A percentile compares a stretch with the other conserved stretches of the same genome.
Conservation (phyloP, 2,329 filamentous ascomycete species). For the Orbilia ellipsospora region DNA sequence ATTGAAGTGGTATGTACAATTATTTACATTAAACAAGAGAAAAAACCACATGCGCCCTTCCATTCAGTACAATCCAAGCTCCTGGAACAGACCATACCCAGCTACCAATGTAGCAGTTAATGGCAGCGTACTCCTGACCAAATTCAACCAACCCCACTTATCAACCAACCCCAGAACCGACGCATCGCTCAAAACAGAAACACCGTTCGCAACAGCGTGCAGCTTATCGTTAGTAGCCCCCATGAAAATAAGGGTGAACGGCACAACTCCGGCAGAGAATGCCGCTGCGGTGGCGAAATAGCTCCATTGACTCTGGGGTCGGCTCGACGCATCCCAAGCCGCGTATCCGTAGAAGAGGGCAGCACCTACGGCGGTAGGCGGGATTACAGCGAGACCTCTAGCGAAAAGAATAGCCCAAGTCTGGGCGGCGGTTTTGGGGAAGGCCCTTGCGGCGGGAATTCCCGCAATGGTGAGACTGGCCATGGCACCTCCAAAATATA, state of each 20-base stretch:
- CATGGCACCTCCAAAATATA: conserved; percentile 1
- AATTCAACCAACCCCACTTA: conserved; percentile 9
- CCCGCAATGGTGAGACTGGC: conserved; percentile 2
- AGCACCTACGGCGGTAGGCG: not conserved
- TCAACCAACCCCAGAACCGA: conserved; percentile 2
- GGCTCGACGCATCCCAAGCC: not conserved
- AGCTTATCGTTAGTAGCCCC: conserved; percentile 2
- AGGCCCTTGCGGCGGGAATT: not conserved
- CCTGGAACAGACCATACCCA: conserved; percentile 7
- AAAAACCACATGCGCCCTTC: not conserved
- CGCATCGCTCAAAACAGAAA: conserved; percentile 8
- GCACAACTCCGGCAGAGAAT: conserved; percentile 4
- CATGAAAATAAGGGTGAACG: conserved; percentile 6
- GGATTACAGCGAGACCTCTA: not conserved
- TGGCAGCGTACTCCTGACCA: conserved; percentile 4
- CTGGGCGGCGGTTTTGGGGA: conserved; percentile 2
- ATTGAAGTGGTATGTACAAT: no score
- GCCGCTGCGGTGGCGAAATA: not conserved
- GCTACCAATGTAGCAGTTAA: conserved; percentile 4
- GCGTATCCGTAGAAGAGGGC: not conserved
- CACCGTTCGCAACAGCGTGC: not conserved
- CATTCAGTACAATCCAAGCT: conserved; percentile 4
- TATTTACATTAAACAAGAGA: no score
- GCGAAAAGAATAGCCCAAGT: not conserved
- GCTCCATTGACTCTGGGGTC: not conserved